A percentile compares a stretch with the other conserved stretches of the same genome.
Conservation (phyloP, 805 yeast species). For the Jamesozyma spencerorum region DNA sequence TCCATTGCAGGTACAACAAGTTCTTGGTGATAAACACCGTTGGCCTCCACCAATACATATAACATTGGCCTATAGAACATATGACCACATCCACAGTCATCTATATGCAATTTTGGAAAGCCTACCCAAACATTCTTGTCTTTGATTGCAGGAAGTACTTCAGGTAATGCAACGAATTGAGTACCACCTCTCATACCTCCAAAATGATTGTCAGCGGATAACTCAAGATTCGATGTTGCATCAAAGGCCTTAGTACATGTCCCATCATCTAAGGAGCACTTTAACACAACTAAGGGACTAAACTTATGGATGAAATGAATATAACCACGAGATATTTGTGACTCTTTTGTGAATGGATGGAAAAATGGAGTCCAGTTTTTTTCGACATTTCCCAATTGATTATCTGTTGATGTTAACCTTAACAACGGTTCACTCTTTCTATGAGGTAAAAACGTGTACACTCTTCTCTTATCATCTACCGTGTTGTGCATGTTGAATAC, state of each 20-base stretch:
- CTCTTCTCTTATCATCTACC: neutral
- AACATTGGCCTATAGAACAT: conserved; percentile 14
- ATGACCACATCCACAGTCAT: conserved; percentile 14
- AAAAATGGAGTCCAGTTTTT: conserved; percentile 13
- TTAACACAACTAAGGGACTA: conserved; percentile 13
- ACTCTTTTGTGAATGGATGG: conserved; percentile 7
- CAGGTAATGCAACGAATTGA: conserved; percentile 14
- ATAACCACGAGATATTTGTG: conserved; percentile 11
- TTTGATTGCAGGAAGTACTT: conserved; percentile 9
- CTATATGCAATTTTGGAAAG: conserved; percentile 12
- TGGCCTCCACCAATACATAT: conserved; percentile 10
- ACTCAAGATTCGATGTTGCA: conserved; percentile 5
- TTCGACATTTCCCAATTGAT: conserved; percentile 1
- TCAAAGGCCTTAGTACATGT: conserved; percentile 11
- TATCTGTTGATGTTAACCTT: neutral
- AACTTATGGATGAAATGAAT: conserved; percentile 15
- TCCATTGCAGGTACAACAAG: conserved; percentile 10
- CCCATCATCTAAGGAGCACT: conserved; percentile 16
- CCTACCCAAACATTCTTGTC: conserved; percentile 16
- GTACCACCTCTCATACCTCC: conserved; percentile 17
- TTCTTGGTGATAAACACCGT: conserved; percentile 14
- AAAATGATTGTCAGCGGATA: conserved; percentile 7
- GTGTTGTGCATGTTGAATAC: conserved; percentile 7
- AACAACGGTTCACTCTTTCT: conserved; percentile 3
- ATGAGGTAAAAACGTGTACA: conserved; percentile 7